Evolutionary conservation across 148 eudicot genomes (phyloP).

Genomic region (Rhododendron molle): DNA sequence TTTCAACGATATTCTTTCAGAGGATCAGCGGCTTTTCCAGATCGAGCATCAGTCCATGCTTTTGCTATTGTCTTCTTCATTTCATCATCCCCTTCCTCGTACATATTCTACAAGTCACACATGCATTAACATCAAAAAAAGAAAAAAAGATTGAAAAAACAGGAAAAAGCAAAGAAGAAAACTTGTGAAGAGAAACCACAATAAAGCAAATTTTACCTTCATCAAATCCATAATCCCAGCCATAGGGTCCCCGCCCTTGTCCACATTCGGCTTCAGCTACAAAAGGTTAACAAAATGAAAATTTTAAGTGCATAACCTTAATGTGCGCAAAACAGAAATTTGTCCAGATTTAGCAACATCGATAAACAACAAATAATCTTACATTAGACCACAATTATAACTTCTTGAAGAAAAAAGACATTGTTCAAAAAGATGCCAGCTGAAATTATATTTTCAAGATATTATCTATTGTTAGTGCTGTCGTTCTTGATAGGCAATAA

Average conservation of each 20-base stretch:
- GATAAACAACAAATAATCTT: not conserved
- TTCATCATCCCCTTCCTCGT: slow-evolving; percentile 94
- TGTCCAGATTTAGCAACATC: not conserved
- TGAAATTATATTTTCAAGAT: not conserved
- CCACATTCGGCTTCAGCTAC: slow-evolving; percentile 72
- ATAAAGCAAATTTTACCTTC: slow-evolving; percentile 51
- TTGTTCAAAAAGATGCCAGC: not conserved
- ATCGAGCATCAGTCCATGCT: slow-evolving; percentile 93
- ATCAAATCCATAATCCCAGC: slow-evolving; percentile 93
- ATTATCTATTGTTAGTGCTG: not conserved
- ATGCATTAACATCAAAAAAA: not conserved
- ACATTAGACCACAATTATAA: not conserved
- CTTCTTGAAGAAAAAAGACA: not conserved
- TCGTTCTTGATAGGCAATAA: not conserved
- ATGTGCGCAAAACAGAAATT: not conserved
- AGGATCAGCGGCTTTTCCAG: slow-evolving; percentile 79
- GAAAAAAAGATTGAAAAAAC: not conserved
- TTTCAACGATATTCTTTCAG: slow-evolving; percentile 35
- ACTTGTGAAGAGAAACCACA: not conserved
- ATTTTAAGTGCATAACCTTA: not conserved
- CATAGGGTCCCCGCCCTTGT: slow-evolving; percentile 85
- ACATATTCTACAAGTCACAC: slow-evolving; percentile 70
- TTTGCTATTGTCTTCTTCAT: slow-evolving; percentile 90
- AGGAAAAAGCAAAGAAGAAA: not conserved
- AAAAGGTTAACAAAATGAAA: not conserved